phyloP scores from a whole-genome alignment of 352 stramenopile species.

The Phytophthora crassamura region DNA sequence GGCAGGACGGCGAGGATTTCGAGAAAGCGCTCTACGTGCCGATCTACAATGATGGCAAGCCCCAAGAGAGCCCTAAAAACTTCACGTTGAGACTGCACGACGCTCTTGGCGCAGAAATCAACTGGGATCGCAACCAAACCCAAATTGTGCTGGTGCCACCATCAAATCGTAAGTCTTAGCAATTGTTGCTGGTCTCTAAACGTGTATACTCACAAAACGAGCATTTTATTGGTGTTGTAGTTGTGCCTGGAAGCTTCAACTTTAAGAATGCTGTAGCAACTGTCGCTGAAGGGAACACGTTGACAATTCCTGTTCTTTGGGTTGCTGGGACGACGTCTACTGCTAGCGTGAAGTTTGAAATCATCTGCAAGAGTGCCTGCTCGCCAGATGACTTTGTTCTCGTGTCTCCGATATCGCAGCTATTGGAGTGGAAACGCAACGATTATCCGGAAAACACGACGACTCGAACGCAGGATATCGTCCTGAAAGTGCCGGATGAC shows the following conservation, averaged over 20 bases:
- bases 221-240: constrained; percentile 29
- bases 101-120: constrained; percentile 60
- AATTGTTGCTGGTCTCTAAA: too few species aligned
- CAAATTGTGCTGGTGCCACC: constrained; percentile 56
- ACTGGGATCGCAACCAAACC: constrained; percentile 50
- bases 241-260: constrained; percentile 57
- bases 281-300: constrained; percentile 39
- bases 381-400: constrained; percentile 49
- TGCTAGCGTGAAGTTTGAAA: constrained; percentile 51
- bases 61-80: constrained; percentile 55
- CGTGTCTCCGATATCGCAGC: constrained; percentile 32
- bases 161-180: constrained; percentile 49
- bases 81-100: constrained; percentile 72
- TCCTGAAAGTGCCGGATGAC: constrained; percentile 52
- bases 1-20: constrained; percentile 73
- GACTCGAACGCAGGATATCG: constrained; percentile 48
- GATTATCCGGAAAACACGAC: constrained; percentile 17
- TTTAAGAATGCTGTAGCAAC: constrained; percentile 49
- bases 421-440: constrained; percentile 56
- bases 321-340: constrained; percentile 56
- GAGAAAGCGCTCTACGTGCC: constrained; percentile 74
- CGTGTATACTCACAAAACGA: too few species aligned
- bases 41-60: constrained; percentile 63
- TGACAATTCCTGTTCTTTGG: constrained; percentile 69
- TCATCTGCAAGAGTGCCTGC: constrained; percentile 56